Evolutionary conservation across 169 alveolate genomes (phyloP).

Genomic region (Theileria parva): DNA sequence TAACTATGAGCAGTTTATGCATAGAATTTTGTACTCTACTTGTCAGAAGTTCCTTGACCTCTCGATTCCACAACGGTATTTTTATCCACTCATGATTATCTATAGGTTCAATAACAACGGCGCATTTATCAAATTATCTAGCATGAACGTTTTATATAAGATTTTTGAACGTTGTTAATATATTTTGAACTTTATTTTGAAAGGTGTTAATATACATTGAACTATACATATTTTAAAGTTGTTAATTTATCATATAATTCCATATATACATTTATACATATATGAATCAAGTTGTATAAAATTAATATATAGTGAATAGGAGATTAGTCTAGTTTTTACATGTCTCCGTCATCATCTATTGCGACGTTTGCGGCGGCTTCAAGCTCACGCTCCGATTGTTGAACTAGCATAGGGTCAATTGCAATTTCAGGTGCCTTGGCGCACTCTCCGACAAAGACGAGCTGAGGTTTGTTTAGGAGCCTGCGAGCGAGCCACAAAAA

Average conservation of each 20-base stretch:
- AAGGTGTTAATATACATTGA: too few species aligned
- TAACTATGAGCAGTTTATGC: not conserved
- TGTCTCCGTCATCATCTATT: slow-evolving; percentile 88
- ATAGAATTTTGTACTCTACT: not conserved
- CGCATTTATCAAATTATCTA: slow-evolving; percentile 46
- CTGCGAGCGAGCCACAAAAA: slow-evolving; percentile 97
- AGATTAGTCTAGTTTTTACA: not conserved
- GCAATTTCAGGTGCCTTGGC: slow-evolving; percentile 91
- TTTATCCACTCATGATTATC: not conserved
- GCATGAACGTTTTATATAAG: slow-evolving; percentile 39
- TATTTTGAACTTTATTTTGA: not conserved
- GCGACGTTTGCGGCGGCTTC: slow-evolving; percentile 90
- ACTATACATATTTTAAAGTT: too few species aligned
- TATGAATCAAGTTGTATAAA: not conserved
- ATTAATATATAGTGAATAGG: slow-evolving; percentile 8
- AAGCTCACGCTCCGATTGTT: slow-evolving; percentile 86
- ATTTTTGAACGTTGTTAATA: slow-evolving; percentile 56
- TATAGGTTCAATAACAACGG: slow-evolving; percentile 25
- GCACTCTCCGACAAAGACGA: slow-evolving; percentile 87
- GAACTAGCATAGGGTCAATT: slow-evolving; percentile 84
- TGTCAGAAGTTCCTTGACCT: slow-evolving; percentile 19
- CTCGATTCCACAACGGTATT: slow-evolving; percentile 19
- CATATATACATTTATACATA: not conserved
- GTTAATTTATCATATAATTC: too few species aligned
- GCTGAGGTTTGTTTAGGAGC: slow-evolving; percentile 85